Conservation (phyloP, 129 eudicot species). For the Artemisia annua region DNA sequence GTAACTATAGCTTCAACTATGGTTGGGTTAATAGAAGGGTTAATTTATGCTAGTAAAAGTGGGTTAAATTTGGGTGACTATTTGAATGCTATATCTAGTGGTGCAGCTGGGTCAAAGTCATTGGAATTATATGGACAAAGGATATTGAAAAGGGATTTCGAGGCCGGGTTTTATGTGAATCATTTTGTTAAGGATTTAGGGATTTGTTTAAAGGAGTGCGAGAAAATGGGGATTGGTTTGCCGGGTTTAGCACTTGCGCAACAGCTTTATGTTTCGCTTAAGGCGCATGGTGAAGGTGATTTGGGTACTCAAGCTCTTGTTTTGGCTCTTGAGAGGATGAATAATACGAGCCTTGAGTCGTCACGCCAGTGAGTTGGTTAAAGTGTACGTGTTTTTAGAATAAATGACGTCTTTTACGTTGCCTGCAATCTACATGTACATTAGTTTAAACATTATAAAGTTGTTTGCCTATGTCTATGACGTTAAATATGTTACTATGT, state of each 20-base stretch:
- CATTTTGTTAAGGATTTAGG: slow-evolving; percentile 98
- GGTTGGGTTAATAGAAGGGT: slow-evolving; percentile 93
- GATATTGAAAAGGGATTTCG: slow-evolving; percentile 86
- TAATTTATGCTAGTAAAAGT: slow-evolving; percentile 82
- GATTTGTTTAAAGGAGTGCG: slow-evolving; percentile 87
- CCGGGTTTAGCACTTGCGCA: slow-evolving; percentile 99
- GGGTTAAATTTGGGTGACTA: slow-evolving; percentile 51
- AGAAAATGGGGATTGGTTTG: slow-evolving; percentile 76
- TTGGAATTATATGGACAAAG: slow-evolving; percentile 81
- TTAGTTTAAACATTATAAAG: no score
- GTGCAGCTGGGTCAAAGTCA: slow-evolving; percentile 95
- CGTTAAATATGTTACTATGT: no score
- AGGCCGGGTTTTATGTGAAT: slow-evolving; percentile 89
- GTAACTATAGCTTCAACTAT: slow-evolving; percentile 82
- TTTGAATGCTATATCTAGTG: slow-evolving; percentile 72
- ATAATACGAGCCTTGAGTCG: slow-evolving; percentile 50
- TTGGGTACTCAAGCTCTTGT: slow-evolving; percentile 94
- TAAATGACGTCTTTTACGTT: no score
- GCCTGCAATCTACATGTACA: no score
- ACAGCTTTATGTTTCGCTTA: slow-evolving; percentile 86
- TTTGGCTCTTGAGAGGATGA: slow-evolving; percentile 82
- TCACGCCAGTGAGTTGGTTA: no score
- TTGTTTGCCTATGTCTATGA: no score
- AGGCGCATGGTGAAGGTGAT: slow-evolving; percentile 94
- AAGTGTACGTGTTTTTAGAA: no score